phyloP scores from a whole-genome alignment of 2,329 filamentous ascomycete genomes.

The Penicillium concentricum region DNA sequence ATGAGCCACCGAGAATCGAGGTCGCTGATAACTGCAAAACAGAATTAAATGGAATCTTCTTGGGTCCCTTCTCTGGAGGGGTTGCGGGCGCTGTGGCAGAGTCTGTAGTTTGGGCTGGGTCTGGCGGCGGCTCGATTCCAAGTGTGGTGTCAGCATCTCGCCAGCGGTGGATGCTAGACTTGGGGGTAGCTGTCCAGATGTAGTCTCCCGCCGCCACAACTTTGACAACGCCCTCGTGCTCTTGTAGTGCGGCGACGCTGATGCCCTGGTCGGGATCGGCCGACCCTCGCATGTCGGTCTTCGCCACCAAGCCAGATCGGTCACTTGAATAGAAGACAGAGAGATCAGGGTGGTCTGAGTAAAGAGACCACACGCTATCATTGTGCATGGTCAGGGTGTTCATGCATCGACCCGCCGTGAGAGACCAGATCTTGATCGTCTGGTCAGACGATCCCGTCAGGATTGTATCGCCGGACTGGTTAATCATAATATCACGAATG shows the following conservation, averaged over 20 bases:
- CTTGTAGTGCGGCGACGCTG: constrained; percentile 86
- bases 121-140: constrained; percentile 56
- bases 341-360: constrained; percentile 80
- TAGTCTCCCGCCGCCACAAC: constrained; percentile 66
- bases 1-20: constrained; percentile 63
- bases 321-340: constrained; percentile 94
- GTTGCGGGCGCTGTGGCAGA: constrained; percentile 17
- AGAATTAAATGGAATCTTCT: constrained; percentile 72
- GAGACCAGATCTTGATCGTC: constrained; percentile 97
- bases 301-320: constrained; percentile 87
- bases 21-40: constrained; percentile 83
- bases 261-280: constrained; percentile 82
- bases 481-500: constrained; percentile 85
- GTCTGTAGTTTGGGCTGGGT: constrained; percentile 48
- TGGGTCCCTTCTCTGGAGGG: constrained; percentile 30
- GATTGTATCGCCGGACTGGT: constrained; percentile 82
- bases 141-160: constrained; percentile 76
- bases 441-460: constrained; percentile 94
- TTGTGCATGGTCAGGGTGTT: constrained; percentile 99
- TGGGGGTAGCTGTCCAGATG: constrained; percentile 86
- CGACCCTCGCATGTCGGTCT: constrained; percentile 81
- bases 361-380: constrained; percentile 94
- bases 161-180: constrained; percentile 92
- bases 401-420: constrained; percentile 93
- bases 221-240: constrained; percentile 70